Base-by-base conservation (phyloP, 768 basidiomycete species). In the Lentinula boryana region DNA sequence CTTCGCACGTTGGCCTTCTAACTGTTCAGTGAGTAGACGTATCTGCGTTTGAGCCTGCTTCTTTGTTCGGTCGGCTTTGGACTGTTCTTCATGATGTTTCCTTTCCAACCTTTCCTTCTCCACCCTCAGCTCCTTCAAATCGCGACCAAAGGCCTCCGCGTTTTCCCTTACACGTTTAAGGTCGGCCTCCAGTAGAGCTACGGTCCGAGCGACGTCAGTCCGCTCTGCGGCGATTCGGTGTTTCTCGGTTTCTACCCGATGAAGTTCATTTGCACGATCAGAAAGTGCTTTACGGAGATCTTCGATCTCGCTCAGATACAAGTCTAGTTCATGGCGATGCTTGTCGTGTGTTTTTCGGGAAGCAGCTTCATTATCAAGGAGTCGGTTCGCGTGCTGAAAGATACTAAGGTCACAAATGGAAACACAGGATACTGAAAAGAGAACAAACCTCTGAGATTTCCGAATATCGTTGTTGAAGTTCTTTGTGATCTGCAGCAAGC, bases 71-170 rank as follows among this genome's bases (percentile, higher is more conserved):
- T 91, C 85, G n/a, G 80, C 75, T 67, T 75, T 83, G 61, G 73
- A 62, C 16, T 76, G 63, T 60, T 90, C 89, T 4, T 84, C 82
- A 66, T 77, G 80, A 63, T 83, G 80, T 66, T 72, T 81, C 23
- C 74, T 71, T 57, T 84, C 84, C 48, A 83, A 68, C 50, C 76
- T 83, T 64, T 88, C 87, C 67, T 91, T 90, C 74, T 92, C 87
- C 13, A 72, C 69, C 9, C 84, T 79, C 44, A 93, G 75, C 8
- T 78, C 73, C 63, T 85, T 89, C 61, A 96, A 71, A 70, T 95
- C 93, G 16, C 81, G 81, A 16, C 91, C 90, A 67, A 94, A 88
- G 6, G 79, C 80, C 63, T 90, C 88, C 0, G 91, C 92, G 62
- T 93, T 89, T 54, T 80, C 78, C 60, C 84, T 81, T 16, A 96